Base-by-base conservation (phyloP, 192 early-diverging fungal genomes). In the Coemansia sp. region DNA sequence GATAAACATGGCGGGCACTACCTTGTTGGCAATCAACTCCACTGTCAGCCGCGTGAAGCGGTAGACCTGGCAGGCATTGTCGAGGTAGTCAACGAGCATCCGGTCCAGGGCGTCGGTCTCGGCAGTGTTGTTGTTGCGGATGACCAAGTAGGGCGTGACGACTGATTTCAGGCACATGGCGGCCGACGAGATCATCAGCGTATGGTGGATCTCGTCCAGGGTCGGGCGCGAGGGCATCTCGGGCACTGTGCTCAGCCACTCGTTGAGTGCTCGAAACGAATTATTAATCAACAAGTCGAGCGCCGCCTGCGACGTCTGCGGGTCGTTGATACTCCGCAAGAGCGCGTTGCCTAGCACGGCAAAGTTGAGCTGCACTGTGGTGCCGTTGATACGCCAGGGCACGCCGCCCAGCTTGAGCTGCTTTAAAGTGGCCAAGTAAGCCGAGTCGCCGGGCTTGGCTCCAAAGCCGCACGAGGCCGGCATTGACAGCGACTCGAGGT, bases 351-450 rank as follows among this genome's bases (percentile, higher is more conserved):
- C 79, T 36, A 81, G 70, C 41, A 81, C 68, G 0, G 74, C 71
- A 70, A 81, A 81, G 71, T 81, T 81, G 33, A 81, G 52, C 68
- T 81, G 79, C 68, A 81, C 67, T 0, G 71, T 73, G 46, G 34
- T 69, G 27, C 80, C 80, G 62, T 81, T 81, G 47, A 71, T 58
- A 39, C 61, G 64, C 74, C 80, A 81, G 2, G 67, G 43, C 55
- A 81, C 64, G 27, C 80, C 80, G 31, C 46, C 49, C 24, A 73
- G 60, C 69, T 81, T 81, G 24, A 72, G 49, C 41, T 74, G 47
- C 58, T 75, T 75, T 7, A 80, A 31, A 24, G 69, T 64, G 0
- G 69, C 44, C 64, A 82, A 52, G 29, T 82, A 82, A 47, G 73
- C 75, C 2, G 80, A 70, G 68, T 82, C 80, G 58, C 66, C 68